phyloP scores from a whole-genome alignment of 192 early-diverging fungal species.

The Dissophora ornata region DNA sequence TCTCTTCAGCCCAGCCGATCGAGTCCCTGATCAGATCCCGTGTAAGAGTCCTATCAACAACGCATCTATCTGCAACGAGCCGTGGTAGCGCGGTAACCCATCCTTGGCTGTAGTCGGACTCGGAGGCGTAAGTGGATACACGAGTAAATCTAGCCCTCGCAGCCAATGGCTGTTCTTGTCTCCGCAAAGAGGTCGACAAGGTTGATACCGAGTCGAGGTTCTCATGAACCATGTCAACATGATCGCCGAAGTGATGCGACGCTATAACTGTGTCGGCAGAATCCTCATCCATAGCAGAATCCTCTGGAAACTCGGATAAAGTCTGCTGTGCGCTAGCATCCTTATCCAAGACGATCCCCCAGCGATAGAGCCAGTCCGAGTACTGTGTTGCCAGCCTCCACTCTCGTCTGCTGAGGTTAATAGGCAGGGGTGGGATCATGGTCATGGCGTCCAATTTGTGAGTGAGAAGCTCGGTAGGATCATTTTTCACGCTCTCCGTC shows the following conservation, averaged over 20 bases:
- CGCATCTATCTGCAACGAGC: constrained; percentile 72
- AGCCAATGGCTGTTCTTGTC: constrained; percentile 3
- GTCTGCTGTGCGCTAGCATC: too few relatives aligned
- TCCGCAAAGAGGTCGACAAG: background rate
- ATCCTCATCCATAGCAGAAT: background rate
- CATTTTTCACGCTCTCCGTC: background rate
- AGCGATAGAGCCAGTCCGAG: constrained; percentile 45
- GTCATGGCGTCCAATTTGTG: constrained; percentile 51
- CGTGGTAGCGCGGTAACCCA: constrained; percentile 62
- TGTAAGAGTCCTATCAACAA: constrained; percentile 58
- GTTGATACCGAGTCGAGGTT: too few relatives aligned
- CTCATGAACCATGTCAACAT: background rate
- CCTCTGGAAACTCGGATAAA: background rate
- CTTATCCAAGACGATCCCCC: constrained; percentile 59
- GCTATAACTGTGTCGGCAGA: constrained; percentile 9
- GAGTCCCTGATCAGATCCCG: constrained; percentile 57
- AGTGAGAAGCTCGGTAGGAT: background rate
- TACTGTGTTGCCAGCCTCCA: constrained; percentile 30
- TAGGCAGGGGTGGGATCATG: constrained; percentile 58
- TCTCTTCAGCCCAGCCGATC: constrained; percentile 32
- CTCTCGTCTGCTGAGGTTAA: constrained; percentile 56
- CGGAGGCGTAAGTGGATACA: background rate
- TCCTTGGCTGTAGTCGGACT: constrained; percentile 27
- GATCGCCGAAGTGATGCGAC: constrained; percentile 34
- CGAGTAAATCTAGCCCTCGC: background rate